These are phyloP conservation scores for Vitis hybrid DNA, from an alignment of 177 flowering plant species.

Conservation along the genomic window DNA sequence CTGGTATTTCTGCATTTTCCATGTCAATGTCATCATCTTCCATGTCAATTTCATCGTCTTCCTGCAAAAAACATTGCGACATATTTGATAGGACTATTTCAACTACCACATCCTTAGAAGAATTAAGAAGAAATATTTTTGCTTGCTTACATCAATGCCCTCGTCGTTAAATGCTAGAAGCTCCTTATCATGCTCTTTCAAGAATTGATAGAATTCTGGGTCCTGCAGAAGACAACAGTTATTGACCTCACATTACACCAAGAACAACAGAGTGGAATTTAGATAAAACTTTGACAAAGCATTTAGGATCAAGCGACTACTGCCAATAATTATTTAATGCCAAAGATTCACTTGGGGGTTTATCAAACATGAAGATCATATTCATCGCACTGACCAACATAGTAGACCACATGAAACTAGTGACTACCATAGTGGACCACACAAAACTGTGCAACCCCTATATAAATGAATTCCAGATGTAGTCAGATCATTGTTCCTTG, in stretches of 20 bases:
- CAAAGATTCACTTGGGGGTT: too few relatives aligned
- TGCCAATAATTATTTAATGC: too few relatives aligned
- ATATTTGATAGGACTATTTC: neutral
- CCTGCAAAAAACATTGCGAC: constrained; percentile 30
- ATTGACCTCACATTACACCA: neutral
- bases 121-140: too few relatives aligned
- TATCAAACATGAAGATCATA: too few relatives aligned
- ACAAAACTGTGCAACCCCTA: too few relatives aligned
- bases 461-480: too few relatives aligned
- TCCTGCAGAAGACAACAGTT: constrained; percentile 48
- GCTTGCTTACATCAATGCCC: constrained; percentile 56
- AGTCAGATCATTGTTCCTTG: too few relatives aligned
- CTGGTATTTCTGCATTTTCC: constrained; percentile 38
- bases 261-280: neutral
- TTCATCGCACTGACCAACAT: too few relatives aligned
- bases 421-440: too few relatives aligned
- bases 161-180: constrained; percentile 74
- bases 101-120: neutral
- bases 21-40: constrained; percentile 41
- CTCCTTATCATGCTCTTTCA: constrained; percentile 80
- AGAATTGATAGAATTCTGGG: constrained; percentile 77
- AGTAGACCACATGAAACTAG: too few relatives aligned
- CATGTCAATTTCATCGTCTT: constrained; percentile 24
- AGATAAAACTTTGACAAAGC: neutral
- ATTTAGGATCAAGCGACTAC: neutral